A percentile compares a stretch with the other conserved stretches of the same genome.
Conservation (phyloP, 768 basidiomycete genomes). For the Mycena olivaceomarginata region DNA sequence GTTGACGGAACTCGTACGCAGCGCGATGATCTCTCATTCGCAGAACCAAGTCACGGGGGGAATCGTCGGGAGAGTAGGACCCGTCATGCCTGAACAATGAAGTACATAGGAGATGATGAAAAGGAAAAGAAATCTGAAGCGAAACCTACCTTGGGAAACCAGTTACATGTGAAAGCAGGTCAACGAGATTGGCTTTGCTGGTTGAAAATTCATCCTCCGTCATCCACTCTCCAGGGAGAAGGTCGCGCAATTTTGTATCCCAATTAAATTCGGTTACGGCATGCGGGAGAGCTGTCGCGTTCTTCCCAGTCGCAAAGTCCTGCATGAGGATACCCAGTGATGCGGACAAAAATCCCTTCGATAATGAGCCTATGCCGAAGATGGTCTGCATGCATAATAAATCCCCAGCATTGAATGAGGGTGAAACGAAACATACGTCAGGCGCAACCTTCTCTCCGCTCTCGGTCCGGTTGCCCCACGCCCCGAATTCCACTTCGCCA, state of each 20-base stretch:
- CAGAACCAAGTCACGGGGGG: background rate
- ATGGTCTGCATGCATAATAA: slow-evolving; percentile 53
- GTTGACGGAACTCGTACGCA: background rate
- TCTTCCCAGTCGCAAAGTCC: slow-evolving; percentile 59
- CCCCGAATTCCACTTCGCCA: too few relatives aligned
- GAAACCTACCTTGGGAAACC: slow-evolving; percentile 32
- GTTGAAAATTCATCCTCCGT: slow-evolving; percentile 63
- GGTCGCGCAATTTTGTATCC: slow-evolving; percentile 58
- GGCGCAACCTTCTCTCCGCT: too few relatives aligned
- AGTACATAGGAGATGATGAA: slow-evolving; percentile 19
- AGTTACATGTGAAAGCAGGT: slow-evolving; percentile 36
- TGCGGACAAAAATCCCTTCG: slow-evolving; percentile 62
- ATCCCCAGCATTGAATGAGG: background rate
- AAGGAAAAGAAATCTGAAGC: slow-evolving; percentile 15
- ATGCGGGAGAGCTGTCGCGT: slow-evolving; percentile 57
- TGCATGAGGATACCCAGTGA: slow-evolving; percentile 47
- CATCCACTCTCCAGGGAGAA: slow-evolving; percentile 63
- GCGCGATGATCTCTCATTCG: background rate
- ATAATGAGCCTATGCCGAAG: slow-evolving; percentile 59
- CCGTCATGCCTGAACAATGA: slow-evolving; percentile 24
- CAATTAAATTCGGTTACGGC: slow-evolving; percentile 55
- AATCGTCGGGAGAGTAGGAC: background rate
- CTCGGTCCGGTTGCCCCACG: too few relatives aligned
- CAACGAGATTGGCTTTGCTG: slow-evolving; percentile 56
- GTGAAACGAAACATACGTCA: background rate